Evolutionary conservation across 169 alveolate genomes (phyloP).

Genomic region (Plasmodium gallinaceum): DNA sequence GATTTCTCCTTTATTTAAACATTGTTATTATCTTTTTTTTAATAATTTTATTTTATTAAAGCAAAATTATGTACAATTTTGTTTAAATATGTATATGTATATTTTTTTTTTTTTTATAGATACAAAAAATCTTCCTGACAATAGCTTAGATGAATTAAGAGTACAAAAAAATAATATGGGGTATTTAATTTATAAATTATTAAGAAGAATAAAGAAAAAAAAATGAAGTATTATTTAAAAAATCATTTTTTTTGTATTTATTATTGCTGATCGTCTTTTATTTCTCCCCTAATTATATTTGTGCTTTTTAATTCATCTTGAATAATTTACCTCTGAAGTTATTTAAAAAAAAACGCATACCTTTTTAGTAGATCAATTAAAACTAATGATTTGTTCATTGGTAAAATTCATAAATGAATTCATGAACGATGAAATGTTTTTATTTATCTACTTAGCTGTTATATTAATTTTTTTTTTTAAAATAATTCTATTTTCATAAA

Average conservation of each 20-base stretch:
- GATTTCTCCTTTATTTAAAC: too few relatives aligned
- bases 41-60: too few relatives aligned
- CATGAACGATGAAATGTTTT: constrained; percentile 73
- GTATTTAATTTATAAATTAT: not conserved
- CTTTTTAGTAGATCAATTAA: constrained; percentile 61
- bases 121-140: constrained; percentile 69
- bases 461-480: not conserved
- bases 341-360: constrained; percentile 11
- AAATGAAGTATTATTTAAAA: constrained; percentile 14
- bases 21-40: too few relatives aligned
- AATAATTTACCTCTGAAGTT: not conserved
- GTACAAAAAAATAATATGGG: constrained; percentile 26
- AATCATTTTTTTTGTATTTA: not conserved
- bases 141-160: constrained; percentile 74
- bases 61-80: not conserved
- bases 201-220: constrained; percentile 6
- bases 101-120: constrained; percentile 29
- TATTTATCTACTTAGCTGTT: constrained; percentile 54
- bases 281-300: constrained; percentile 5
- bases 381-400: constrained; percentile 75
- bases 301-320: constrained; percentile 70
- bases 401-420: constrained; percentile 47
- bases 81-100: not conserved
- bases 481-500: constrained; percentile 9
- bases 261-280: not conserved